Evolutionary conservation across 2,329 filamentous ascomycete genomes (phyloP).

Genomic region (Stromatinia cepivora): DNA sequence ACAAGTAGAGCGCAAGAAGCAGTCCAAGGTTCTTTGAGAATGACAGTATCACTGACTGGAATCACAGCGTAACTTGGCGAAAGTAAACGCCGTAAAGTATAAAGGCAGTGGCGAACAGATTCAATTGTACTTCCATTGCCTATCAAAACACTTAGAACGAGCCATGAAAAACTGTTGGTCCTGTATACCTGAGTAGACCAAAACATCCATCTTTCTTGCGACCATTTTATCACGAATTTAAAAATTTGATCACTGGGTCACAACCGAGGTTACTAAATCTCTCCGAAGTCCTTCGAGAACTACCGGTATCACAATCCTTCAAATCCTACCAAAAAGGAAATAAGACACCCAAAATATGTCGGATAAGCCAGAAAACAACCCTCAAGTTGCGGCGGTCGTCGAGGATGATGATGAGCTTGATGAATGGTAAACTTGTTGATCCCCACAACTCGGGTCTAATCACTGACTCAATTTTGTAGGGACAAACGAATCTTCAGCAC

Average conservation of each 20-base stretch:
- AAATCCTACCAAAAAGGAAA: constrained; percentile 19
- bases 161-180: background rate
- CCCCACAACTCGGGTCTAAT: constrained; percentile 27
- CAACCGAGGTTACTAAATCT: constrained; percentile 32
- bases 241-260: constrained; percentile 10
- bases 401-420: constrained; percentile 85
- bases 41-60: constrained; percentile 71
- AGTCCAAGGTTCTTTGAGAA: constrained; percentile 91
- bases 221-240: constrained; percentile 51
- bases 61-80: constrained; percentile 92
- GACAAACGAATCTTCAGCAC: constrained; percentile 98
- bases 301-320: background rate
- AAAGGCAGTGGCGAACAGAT: constrained; percentile 86
- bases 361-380: constrained; percentile 39
- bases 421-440: constrained; percentile 68
- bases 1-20: constrained; percentile 85
- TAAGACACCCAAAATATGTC: constrained; percentile 31
- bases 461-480: constrained; percentile 54
- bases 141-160: constrained; percentile 41
- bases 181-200: constrained; percentile 81
- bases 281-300: background rate
- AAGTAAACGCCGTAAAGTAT: constrained; percentile 80
- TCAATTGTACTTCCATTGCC: constrained; percentile 84
- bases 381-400: constrained; percentile 41
- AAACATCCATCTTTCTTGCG: constrained; percentile 74